Conservation (phyloP, 768 basidiomycete genomes). For the Tulasnella sp. region DNA sequence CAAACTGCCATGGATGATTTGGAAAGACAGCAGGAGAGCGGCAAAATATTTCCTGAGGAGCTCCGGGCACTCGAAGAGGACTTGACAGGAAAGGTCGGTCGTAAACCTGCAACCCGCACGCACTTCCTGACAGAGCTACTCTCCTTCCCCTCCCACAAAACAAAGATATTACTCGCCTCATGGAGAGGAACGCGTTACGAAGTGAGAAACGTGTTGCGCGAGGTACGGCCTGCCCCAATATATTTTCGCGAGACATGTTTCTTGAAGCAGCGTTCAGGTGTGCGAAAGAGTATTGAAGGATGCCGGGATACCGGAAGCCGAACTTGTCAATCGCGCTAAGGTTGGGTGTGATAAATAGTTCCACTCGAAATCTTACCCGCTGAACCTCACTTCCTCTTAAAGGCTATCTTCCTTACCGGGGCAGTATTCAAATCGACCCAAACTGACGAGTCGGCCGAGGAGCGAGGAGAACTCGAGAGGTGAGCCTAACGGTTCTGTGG, state of each 20-base stretch:
- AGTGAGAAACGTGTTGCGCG: slow-evolving; percentile 82
- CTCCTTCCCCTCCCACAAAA: background rate
- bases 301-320: slow-evolving; percentile 61
- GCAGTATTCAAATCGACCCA: slow-evolving; percentile 79
- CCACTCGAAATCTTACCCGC: background rate
- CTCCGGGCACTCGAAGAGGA: slow-evolving; percentile 84
- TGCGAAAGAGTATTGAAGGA: slow-evolving; percentile 85
- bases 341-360: slow-evolving; percentile 38
- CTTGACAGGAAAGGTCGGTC: slow-evolving; percentile 76
- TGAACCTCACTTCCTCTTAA: background rate
- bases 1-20: slow-evolving; percentile 85
- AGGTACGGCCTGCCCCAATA: slow-evolving; percentile 40
- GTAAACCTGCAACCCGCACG: background rate
- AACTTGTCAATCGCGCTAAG: slow-evolving; percentile 80
- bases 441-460: slow-evolving; percentile 90
- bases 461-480: slow-evolving; percentile 91
- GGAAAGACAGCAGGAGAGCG: slow-evolving; percentile 82
- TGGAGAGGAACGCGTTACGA: slow-evolving; percentile 98
- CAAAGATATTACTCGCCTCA: slow-evolving; percentile 85
- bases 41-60: slow-evolving; percentile 72
- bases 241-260: background rate
- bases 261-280: slow-evolving; percentile 43
- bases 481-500: slow-evolving; percentile 39
- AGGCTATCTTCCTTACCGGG: slow-evolving; percentile 86
- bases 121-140: no score